Evolutionary conservation across 2,329 filamentous ascomycete species (phyloP).

Genomic region (Scedosporium minutisporum): DNA sequence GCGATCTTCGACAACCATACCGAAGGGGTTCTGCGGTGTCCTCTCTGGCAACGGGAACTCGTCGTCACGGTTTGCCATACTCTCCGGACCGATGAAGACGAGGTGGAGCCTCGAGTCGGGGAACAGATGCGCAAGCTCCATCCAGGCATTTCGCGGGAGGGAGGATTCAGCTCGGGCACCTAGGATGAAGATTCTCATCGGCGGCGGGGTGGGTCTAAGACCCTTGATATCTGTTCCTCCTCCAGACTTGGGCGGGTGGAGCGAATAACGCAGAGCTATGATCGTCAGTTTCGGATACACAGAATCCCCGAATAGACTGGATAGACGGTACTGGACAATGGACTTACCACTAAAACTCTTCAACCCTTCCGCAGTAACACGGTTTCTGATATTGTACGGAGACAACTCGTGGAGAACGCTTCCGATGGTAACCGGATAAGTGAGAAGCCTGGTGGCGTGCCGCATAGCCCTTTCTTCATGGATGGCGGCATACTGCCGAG

Average conservation of each 20-base stretch:
- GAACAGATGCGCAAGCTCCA: constrained; percentile 90
- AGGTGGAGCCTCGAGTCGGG: constrained; percentile 84
- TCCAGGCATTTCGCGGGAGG: constrained; percentile 85
- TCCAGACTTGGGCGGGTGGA: constrained; percentile 78
- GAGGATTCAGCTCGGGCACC: constrained; percentile 97
- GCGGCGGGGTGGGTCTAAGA: constrained; percentile 73
- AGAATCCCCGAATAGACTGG: not conserved
- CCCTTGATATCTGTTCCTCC: constrained; percentile 66
- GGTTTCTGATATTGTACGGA: constrained; percentile 71
- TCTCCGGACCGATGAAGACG: constrained; percentile 91
- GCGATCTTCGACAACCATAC: constrained; percentile 86
- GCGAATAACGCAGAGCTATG: constrained; percentile 77
- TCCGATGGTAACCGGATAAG: constrained; percentile 85
- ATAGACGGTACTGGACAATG: not conserved
- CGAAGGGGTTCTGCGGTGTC: constrained; percentile 80
- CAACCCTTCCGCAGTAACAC: constrained; percentile 77
- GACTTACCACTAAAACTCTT: constrained; percentile 83
- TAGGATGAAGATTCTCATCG: constrained; percentile 84
- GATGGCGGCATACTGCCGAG: constrained; percentile 80
- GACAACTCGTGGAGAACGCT: constrained; percentile 91
- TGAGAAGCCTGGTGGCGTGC: constrained; percentile 85
- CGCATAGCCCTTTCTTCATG: constrained; percentile 85
- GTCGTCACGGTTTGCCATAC: constrained; percentile 85
- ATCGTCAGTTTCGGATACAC: not conserved
- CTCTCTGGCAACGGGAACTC: constrained; percentile 87